Percentiles rank a stretch among this genome's conserved stretches.
Conservation (phyloP, 768 basidiomycete genomes). For the Termitomyces sp. region DNA sequence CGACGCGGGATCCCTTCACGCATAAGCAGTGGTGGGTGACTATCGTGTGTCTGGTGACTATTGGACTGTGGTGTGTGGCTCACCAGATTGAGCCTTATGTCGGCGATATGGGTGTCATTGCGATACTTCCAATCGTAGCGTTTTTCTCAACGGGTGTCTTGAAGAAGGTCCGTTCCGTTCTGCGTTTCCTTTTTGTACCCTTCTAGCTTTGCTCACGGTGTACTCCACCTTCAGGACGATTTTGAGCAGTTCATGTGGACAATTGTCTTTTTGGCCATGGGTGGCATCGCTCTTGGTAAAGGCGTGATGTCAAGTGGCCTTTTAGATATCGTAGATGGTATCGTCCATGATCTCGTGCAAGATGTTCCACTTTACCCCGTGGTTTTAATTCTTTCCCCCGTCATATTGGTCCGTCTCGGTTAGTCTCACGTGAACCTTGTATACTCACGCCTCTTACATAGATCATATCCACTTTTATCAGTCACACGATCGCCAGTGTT, state of each 20-base stretch:
- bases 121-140: slow-evolving; percentile 85
- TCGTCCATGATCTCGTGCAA: slow-evolving; percentile 55
- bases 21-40: slow-evolving; percentile 88
- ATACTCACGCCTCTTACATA: slow-evolving; percentile 23
- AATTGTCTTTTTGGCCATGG: slow-evolving; percentile 96
- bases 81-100: slow-evolving; percentile 69
- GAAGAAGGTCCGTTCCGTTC: slow-evolving; percentile 64
- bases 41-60: slow-evolving; percentile 79
- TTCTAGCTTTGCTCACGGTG: not conserved
- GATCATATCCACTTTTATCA: slow-evolving; percentile 93
- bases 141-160: slow-evolving; percentile 94
- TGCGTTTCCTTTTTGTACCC: not conserved
- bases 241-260: slow-evolving; percentile 95
- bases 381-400: slow-evolving; percentile 62
- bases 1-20: slow-evolving; percentile 79
- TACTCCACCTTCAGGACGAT: slow-evolving; percentile 59
- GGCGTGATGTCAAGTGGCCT: slow-evolving; percentile 90
- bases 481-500: slow-evolving; percentile 95
- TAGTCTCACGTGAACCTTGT: slow-evolving; percentile 4
- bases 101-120: slow-evolving; percentile 98
- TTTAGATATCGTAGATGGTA: slow-evolving; percentile 67
- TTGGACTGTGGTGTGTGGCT: slow-evolving; percentile 86
- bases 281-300: slow-evolving; percentile 93
- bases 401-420: slow-evolving; percentile 57
- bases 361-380: slow-evolving; percentile 67